Evolutionary conservation across 1,284 basidiomycete species (phyloP).

Genomic region (Chiua sp.): DNA sequence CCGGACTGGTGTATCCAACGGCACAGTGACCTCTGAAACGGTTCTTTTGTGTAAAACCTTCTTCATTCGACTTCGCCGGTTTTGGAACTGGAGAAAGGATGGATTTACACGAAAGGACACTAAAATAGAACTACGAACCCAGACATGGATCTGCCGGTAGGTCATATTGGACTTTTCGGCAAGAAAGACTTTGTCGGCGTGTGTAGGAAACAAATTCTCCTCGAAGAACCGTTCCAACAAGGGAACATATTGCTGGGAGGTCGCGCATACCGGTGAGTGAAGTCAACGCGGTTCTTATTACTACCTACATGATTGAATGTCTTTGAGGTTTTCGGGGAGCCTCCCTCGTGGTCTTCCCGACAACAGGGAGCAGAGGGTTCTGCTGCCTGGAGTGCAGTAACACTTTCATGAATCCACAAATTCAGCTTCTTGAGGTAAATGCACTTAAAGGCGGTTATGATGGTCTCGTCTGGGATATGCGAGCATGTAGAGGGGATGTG

Average conservation of each 20-base stretch:
- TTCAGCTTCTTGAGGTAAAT: slow-evolving; percentile 4
- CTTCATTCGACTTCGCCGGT: slow-evolving; percentile 28
- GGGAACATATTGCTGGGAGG: slow-evolving; percentile 48
- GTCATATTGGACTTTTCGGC: slow-evolving; percentile 54
- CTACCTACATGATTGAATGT: slow-evolving; percentile 16
- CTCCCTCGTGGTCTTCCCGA: background rate
- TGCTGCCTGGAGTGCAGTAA: slow-evolving; percentile 1
- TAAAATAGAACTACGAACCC: slow-evolving; percentile 46
- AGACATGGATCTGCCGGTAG: slow-evolving; percentile 59
- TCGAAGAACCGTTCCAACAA: slow-evolving; percentile 56
- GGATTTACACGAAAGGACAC: background rate
- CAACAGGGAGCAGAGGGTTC: background rate
- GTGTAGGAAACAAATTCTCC: slow-evolving; percentile 54
- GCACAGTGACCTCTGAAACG: background rate
- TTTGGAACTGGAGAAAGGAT: slow-evolving; percentile 19
- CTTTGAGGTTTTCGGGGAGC: background rate
- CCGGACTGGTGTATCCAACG: background rate
- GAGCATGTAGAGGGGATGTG: background rate
- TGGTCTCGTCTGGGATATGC: background rate
- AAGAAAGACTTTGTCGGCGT: slow-evolving; percentile 46
- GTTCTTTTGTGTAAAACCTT: slow-evolving; percentile 9
- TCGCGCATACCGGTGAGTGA: accelerated
- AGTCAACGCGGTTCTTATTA: background rate
- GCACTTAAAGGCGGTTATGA: background rate
- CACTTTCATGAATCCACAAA: background rate